Evolutionary conservation across 164 flowering plant genomes (phyloP), one percentile per base, ranked within the genome.

Genomic region (Akebia trifoliata): DNA sequence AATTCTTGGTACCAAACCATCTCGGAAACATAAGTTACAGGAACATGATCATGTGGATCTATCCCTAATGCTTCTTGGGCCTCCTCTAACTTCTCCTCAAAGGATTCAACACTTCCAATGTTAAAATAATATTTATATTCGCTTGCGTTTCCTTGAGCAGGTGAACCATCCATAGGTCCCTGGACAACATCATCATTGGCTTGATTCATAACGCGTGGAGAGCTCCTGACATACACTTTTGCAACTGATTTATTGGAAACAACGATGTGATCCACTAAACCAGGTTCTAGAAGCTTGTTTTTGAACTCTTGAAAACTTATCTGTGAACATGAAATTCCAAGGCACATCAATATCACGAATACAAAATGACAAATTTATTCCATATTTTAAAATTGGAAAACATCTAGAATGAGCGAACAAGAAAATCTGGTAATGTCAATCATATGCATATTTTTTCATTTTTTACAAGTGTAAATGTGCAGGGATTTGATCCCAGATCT

Each of bases 11-110:
- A 77, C 99, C 97, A 90, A 49, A 78, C 76, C 83, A 80, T 66
- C 68, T 87, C 87, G 63, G 83, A 71, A 4, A 63, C 75, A 62
- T 90, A 93, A 26, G 85, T 85, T 9, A 93, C 94, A 52, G 99
- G 99, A 68, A 93, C 78, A 75, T 63, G 78, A 68, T 87, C 78
- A 73, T 90, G 99, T 45, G 92, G 71, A 48, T 93, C 94, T 21
- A 81, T 74, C 5, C 91, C 90, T 40, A 93, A 62, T 48, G 86
- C 80, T 69, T 81, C 85, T 55, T 93, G 98, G 50, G 98, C 96
- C 76, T 87, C 97, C 73, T 93, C 96, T 73, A 93, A 59, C 65
- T 90, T 93, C 76, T 87, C 94, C 74, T 93, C 98, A 71, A 93
- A 93, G 10, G 88, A 77, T 38, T 93, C 98, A 34, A 87, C 83